Evolutionary conservation across 495 filamentous ascomycete species (phyloP).

Genomic region (Aspergillus diversus): DNA sequence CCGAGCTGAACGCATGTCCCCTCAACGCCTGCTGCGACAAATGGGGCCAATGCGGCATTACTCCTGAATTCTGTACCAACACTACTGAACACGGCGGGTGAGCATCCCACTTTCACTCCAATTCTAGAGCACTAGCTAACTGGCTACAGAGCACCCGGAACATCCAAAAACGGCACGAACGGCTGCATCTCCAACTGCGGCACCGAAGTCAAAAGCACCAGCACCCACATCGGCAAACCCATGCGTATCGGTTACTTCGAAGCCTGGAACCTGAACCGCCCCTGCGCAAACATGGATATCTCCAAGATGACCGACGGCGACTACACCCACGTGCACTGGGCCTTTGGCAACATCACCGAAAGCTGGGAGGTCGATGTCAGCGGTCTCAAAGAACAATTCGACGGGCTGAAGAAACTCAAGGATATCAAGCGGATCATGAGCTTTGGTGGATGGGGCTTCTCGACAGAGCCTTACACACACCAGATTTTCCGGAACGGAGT

Average conservation of each 20-base stretch:
- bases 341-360: conserved; percentile 41
- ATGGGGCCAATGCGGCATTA: conserved; percentile 11
- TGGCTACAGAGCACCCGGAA: neutral
- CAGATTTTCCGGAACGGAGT: conserved; percentile 42
- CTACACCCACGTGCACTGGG: conserved; percentile 50
- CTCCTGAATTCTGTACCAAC: conserved; percentile 5
- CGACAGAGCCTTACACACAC: conserved; percentile 37
- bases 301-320: conserved; percentile 19
- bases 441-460: conserved; percentile 54
- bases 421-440: conserved; percentile 41
- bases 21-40: conserved; percentile 10
- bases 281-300: conserved; percentile 27
- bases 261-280: conserved; percentile 15
- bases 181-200: conserved; percentile 13
- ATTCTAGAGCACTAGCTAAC: too few species aligned
- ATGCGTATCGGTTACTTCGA: neutral
- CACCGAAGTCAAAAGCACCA: neutral
- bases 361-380: conserved; percentile 30
- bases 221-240: too few species aligned
- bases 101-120: too few species aligned
- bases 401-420: conserved; percentile 26
- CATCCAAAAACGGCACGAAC: neutral
- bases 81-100: neutral
- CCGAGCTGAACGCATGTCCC: conserved; percentile 5
- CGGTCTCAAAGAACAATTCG: conserved; percentile 23